These are phyloP conservation scores for Croton setiger DNA, from an alignment of 441 rosid genomes.

Conservation along the genomic window DNA sequence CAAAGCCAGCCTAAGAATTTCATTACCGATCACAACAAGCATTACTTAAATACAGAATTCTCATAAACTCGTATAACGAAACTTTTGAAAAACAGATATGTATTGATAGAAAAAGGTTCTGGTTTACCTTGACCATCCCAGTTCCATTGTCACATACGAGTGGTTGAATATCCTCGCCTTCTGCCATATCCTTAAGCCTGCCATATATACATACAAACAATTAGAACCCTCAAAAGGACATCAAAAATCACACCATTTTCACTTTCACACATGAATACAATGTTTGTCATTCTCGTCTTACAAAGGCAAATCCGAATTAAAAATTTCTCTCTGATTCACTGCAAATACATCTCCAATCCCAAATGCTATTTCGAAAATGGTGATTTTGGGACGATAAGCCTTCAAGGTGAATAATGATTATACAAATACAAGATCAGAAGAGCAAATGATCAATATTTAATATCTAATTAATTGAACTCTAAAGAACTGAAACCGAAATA, in stretches of 20 bases:
- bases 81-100: not conserved
- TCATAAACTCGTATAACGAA: not conserved
- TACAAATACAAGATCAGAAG: too few species aligned
- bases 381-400: not conserved
- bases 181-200: constrained; percentile 54
- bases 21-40: not conserved
- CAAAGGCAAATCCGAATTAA: not conserved
- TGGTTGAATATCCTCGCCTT: constrained; percentile 64
- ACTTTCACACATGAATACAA: not conserved
- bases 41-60: not conserved
- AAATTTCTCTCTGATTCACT: not conserved
- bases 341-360: not conserved
- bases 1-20: constrained; percentile 50
- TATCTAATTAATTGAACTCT: not conserved
- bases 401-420: not conserved
- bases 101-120: not conserved
- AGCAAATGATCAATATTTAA: too few species aligned
- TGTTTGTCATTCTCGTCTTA: too few species aligned
- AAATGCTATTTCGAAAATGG: not conserved
- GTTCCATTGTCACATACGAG: constrained; percentile 91
- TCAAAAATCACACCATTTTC: not conserved
- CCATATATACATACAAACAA: constrained; percentile 8
- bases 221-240: not conserved
- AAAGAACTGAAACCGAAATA: not conserved
- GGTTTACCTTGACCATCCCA: constrained; percentile 75